phyloP scores from a whole-genome alignment of 305 asterid genomes.

The Striga hermonthica region DNA sequence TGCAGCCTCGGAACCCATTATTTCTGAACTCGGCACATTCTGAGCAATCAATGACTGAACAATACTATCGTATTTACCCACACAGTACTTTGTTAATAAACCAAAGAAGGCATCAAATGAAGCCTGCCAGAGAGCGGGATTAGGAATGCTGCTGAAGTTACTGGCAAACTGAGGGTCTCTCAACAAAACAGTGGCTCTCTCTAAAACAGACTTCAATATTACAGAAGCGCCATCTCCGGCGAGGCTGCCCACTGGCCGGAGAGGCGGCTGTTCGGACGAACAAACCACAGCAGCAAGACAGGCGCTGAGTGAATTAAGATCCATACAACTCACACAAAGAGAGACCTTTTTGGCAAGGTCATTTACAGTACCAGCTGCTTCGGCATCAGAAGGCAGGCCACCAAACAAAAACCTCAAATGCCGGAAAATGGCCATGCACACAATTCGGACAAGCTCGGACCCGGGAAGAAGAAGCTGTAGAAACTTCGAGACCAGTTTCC shows the following conservation, averaged over 20 bases:
- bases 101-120: slow-evolving; percentile 85
- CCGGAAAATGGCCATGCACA: slow-evolving; percentile 87
- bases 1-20: slow-evolving; percentile 57
- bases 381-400: slow-evolving; percentile 62
- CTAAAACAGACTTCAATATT: slow-evolving; percentile 73
- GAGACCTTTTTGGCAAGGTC: slow-evolving; percentile 60
- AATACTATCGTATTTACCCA: slow-evolving; percentile 63
- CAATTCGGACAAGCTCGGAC: slow-evolving; percentile 76
- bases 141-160: slow-evolving; percentile 52
- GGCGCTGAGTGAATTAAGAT: slow-evolving; percentile 82
- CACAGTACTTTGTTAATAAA: slow-evolving; percentile 73
- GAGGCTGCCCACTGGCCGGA: slow-evolving; percentile 81
- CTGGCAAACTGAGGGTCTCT: slow-evolving; percentile 54
- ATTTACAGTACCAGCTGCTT: slow-evolving; percentile 42
- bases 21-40: slow-evolving; percentile 39
- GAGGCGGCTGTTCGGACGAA: slow-evolving; percentile 88
- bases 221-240: slow-evolving; percentile 91
- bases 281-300: slow-evolving; percentile 96
- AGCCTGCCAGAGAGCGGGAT: slow-evolving; percentile 86
- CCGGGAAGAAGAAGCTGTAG: slow-evolving; percentile 77
- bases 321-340: slow-evolving; percentile 59
- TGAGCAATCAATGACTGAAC: slow-evolving; percentile 55
- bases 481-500: slow-evolving; percentile 67
- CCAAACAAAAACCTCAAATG: slow-evolving; percentile 83
- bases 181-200: slow-evolving; percentile 65